phyloP scores from a whole-genome alignment of 345 rosid genomes.

The Kernera saxatilis region DNA sequence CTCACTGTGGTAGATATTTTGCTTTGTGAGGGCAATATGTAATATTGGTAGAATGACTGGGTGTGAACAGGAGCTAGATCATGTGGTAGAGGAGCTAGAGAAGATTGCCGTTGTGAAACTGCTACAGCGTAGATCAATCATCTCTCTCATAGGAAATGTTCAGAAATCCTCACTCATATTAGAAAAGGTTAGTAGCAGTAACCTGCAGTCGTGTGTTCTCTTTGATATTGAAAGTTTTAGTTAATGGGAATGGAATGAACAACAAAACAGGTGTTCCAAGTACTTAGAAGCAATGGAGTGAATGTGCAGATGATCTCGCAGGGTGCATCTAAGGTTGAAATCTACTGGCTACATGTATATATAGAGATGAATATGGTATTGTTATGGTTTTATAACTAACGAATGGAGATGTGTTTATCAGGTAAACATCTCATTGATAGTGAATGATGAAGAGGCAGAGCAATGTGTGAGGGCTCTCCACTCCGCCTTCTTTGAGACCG shows the following conservation, averaged over 20 bases:
- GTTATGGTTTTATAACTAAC: background rate
- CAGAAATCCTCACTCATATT: slow-evolving; percentile 80
- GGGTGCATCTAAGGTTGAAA: slow-evolving; percentile 89
- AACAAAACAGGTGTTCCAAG: slow-evolving; percentile 57
- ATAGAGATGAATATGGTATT: background rate
- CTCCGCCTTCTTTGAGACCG: slow-evolving; percentile 57
- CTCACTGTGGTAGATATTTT: background rate
- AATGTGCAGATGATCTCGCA: slow-evolving; percentile 97
- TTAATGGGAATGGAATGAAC: background rate
- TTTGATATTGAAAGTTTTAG: background rate
- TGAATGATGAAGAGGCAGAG: slow-evolving; percentile 74
- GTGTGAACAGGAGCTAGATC: slow-evolving; percentile 73
- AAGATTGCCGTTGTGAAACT: slow-evolving; percentile 84
- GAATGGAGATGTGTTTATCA: slow-evolving; percentile 13
- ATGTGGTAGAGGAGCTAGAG: slow-evolving; percentile 92
- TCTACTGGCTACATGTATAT: background rate
- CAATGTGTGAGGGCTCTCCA: slow-evolving; percentile 83
- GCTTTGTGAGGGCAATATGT: background rate
- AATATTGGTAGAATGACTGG: background rate
- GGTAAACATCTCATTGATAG: slow-evolving; percentile 93
- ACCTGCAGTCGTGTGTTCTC: background rate
- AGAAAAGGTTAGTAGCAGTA: slow-evolving; percentile 57
- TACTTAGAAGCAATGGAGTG: slow-evolving; percentile 71
- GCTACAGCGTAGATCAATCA: slow-evolving; percentile 77
- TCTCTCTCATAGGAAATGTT: slow-evolving; percentile 87